phyloP scores from a whole-genome alignment of 176 grass and related monocot species.

The Phoenix dactylifera region DNA sequence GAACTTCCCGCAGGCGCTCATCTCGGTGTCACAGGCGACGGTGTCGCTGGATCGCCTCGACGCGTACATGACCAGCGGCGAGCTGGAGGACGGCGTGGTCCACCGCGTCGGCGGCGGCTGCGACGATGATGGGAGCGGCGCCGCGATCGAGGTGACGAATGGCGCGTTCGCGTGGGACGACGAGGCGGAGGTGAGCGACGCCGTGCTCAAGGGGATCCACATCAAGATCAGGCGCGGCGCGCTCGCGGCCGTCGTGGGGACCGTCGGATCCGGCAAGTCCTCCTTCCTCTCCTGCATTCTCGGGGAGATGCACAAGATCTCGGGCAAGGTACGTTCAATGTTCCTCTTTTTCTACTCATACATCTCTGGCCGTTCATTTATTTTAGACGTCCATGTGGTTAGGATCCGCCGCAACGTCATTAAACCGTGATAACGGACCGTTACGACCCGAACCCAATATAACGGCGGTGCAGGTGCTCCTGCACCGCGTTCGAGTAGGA shows the following conservation, averaged over 20 bases:
- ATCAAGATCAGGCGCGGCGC: constrained; percentile 43
- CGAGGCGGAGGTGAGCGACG: constrained; percentile 23
- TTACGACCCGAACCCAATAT: no score
- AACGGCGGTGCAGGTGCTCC: no score
- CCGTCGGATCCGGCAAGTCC: constrained; percentile 85
- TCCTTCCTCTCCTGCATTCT: constrained; percentile 76
- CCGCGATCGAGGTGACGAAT: constrained; percentile 47
- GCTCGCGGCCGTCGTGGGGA: constrained; percentile 72
- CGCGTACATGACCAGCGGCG: constrained; percentile 70
- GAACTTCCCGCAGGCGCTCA: constrained; percentile 92
- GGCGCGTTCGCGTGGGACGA: constrained; percentile 84
- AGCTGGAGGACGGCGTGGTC: constrained; percentile 63
- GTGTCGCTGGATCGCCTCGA: constrained; percentile 63
- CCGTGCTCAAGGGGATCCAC: constrained; percentile 51
- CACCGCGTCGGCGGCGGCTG: constrained; percentile 19
- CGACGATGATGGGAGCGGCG: neutral
- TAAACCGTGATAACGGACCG: no score
- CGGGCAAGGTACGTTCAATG: constrained; percentile 50
- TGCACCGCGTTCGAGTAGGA: no score
- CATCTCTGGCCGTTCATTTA: neutral
- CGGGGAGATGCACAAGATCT: constrained; percentile 80
- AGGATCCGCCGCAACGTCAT: no score
- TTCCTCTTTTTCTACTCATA: no score
- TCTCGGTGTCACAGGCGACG: constrained; percentile 82
- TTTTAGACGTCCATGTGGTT: no score